Evolutionary conservation across 2,329 filamentous ascomycete species (phyloP), one percentile per base, ranked within the genome.

Genomic region (Colletotrichum sp.): DNA sequence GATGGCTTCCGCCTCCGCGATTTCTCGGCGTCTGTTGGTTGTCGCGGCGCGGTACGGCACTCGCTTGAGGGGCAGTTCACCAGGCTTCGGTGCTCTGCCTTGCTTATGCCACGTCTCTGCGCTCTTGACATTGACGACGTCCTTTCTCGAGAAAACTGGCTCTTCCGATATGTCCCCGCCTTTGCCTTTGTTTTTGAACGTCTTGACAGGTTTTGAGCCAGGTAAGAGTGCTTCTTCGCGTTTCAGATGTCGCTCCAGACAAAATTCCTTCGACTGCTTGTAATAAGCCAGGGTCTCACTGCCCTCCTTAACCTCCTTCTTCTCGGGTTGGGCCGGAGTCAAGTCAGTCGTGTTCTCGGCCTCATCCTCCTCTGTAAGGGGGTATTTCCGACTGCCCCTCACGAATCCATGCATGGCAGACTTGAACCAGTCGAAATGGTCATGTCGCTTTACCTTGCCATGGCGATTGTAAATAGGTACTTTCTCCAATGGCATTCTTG

Each of bases 101-200:
- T 98, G 96, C 83, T 98, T 98, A 83, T 99, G 97, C 97, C 97
- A 99, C 2, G 95, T 98, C 83, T 99, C 97, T 2, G 95, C 94
- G 32, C 95, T 98, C 84, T 98, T 96, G 83, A 98, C 98, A 52
- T 91, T 89, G 4, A 96, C 92, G 0, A 99, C 92, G 78, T 99
- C 96, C 69, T 91, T 90, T 39, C 96, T 93, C 1, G 90, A 90
- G 82, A 92, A 99, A 0, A 99, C 95, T 1, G 95, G 93, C 82
- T 98, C 95, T 74, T 95, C 91, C 60, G 93, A 94, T 4, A 90
- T 86, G 63, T 93, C 94, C 60, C 92, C 92, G 16, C 93, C 94
- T 84, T 96, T 98, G 12, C 91, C 93, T 63, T 92, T 93, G 75
- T 92, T 92, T 6, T 89, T 92, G 83, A 99, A 98, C 13, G 90